phyloP scores from a whole-genome alignment of 306 rosid genomes.

The Dryas alaskensis region DNA sequence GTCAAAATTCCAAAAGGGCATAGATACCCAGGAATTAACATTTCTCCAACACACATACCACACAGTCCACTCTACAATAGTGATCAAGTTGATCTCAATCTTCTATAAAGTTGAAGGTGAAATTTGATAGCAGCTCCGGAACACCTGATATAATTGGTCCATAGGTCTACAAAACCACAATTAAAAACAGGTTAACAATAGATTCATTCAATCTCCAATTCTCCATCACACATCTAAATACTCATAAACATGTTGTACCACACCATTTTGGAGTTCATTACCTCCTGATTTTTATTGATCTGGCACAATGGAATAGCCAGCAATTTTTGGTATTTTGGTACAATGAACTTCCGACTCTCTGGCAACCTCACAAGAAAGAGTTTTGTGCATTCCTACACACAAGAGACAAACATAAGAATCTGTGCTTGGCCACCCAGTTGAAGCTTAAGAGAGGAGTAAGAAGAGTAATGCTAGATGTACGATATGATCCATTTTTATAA shows the following conservation, averaged over 20 bases:
- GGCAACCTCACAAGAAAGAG: conserved; percentile 81
- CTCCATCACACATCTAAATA: not conserved
- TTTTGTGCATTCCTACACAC: conserved; percentile 75
- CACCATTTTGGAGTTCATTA: conserved; percentile 19
- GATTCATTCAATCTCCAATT: not conserved
- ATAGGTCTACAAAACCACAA: conserved; percentile 58
- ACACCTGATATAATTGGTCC: conserved; percentile 74
- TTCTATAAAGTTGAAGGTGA: conserved; percentile 59
- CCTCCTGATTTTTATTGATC: conserved; percentile 70
- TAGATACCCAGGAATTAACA: not conserved
- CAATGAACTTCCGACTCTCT: conserved; percentile 56
- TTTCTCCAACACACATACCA: not conserved
- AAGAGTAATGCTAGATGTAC: too few relatives aligned
- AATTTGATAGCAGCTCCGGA: conserved; percentile 73
- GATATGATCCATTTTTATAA: too few relatives aligned
- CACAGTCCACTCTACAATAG: not conserved
- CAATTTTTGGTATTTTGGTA: conserved; percentile 70
- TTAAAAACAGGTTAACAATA: not conserved
- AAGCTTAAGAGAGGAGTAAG: not conserved
- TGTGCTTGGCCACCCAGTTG: not conserved
- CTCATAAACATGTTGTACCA: not conserved
- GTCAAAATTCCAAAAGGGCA: not conserved
- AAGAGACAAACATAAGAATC: conserved; percentile 17
- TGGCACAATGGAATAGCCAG: conserved; percentile 87
- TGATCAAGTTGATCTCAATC: conserved; percentile 21